Evolutionary conservation across 2,329 filamentous ascomycete species (phyloP).

Genomic region (Paecilomyces variotii): DNA sequence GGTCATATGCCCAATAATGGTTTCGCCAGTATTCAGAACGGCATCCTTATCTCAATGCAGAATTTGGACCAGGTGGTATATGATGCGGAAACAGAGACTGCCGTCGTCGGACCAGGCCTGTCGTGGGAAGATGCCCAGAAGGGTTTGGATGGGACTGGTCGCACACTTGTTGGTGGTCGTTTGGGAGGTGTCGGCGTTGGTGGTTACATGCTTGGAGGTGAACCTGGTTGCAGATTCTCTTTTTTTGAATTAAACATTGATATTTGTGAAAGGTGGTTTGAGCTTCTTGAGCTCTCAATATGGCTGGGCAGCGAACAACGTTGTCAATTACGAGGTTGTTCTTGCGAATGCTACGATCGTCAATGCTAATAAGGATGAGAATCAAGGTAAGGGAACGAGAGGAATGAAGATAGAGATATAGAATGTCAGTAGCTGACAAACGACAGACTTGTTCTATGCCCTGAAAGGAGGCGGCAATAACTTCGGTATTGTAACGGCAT

Average conservation of each 20-base stretch:
- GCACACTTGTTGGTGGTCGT: conserved; percentile 36
- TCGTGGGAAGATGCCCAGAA: conserved; percentile 28
- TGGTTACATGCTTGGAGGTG: conserved; percentile 40
- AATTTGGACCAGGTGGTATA: conserved; percentile 30
- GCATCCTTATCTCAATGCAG: conserved; percentile 39
- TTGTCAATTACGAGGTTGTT: conserved; percentile 41
- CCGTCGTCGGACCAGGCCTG: conserved; percentile 29
- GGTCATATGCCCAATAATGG: conserved; percentile 41
- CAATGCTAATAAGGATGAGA: conserved; percentile 30
- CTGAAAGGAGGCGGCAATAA: conserved; percentile 38
- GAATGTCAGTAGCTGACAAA: neutral
- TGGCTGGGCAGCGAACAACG: conserved; percentile 42
- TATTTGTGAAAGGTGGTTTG: conserved; percentile 20
- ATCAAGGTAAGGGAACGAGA: conserved; percentile 15
- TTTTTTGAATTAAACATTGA: neutral
- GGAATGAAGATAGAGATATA: neutral
- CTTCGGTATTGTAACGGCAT: conserved; percentile 37
- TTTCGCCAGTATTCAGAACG: conserved; percentile 39
- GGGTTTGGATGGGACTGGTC: conserved; percentile 20
- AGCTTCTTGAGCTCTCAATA: conserved; percentile 47
- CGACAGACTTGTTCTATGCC: conserved; percentile 31
- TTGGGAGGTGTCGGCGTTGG: conserved; percentile 44
- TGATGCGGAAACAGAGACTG: conserved; percentile 29
- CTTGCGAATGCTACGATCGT: conserved; percentile 39
- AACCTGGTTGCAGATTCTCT: conserved; percentile 4